Percentiles rank a stretch among this genome's conserved stretches.
Conservation (phyloP, 2,329 filamentous ascomycete genomes). For the Phyllosticta capitalensis region DNA sequence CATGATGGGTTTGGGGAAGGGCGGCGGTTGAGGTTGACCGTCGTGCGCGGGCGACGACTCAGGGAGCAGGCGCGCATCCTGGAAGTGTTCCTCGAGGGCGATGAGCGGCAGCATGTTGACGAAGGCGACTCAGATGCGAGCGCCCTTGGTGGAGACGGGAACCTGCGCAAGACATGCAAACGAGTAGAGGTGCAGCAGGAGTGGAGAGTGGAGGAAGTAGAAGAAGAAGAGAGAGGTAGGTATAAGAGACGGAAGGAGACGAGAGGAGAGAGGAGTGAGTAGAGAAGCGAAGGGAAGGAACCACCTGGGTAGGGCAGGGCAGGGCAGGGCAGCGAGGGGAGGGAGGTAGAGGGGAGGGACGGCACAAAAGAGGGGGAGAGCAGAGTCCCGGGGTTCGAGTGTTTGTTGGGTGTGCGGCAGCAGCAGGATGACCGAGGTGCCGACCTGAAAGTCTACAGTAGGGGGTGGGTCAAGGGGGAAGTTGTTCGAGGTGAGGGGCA, state of each 20-base stretch:
- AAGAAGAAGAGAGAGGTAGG: background rate
- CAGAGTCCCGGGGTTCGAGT: too few species aligned
- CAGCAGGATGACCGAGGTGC: too few species aligned
- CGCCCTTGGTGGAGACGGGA: background rate
- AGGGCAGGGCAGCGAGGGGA: background rate
- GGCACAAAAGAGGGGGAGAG: background rate
- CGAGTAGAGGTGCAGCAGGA: background rate
- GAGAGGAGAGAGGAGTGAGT: background rate
- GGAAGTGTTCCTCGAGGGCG: slow-evolving; percentile 7
- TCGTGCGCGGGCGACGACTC: slow-evolving; percentile 5
- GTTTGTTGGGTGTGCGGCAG: background rate
- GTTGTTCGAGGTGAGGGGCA: too few species aligned
- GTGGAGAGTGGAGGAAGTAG: background rate
- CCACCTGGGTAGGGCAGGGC: too few species aligned
- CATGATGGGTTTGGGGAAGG: slow-evolving; percentile 3
- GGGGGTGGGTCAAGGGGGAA: too few species aligned
- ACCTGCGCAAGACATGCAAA: background rate
- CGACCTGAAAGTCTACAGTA: too few species aligned
- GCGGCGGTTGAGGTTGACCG: background rate
- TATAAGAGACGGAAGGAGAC: too few species aligned
- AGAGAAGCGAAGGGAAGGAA: background rate
- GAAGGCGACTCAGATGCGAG: background rate
- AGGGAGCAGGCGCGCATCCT: slow-evolving; percentile 4
- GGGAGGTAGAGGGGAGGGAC: background rate
- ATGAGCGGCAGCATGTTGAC: slow-evolving; percentile 7